These are phyloP conservation scores for Trametes cingulata DNA, from an alignment of 768 basidiomycete species.

Conservation along the genomic window DNA sequence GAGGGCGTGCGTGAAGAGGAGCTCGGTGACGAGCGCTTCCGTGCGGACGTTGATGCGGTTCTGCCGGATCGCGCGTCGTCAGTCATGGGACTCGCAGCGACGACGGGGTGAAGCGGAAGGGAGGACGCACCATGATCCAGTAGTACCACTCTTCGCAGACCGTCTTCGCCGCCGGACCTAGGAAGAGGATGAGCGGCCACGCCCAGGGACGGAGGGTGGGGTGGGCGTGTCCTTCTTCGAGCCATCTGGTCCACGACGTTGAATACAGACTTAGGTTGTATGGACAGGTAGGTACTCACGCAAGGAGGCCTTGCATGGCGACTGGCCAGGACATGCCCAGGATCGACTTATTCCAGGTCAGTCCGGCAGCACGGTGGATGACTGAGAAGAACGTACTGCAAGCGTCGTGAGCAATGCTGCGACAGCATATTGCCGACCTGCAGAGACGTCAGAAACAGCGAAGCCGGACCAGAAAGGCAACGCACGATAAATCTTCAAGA, in stretches of 20 bases:
- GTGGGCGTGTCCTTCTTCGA: constrained; percentile 51
- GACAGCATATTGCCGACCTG: constrained; percentile 18
- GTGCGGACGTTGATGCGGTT: neutral
- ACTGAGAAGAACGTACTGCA: constrained; percentile 6
- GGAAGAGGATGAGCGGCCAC: constrained; percentile 57
- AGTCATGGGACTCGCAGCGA: neutral
- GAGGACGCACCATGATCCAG: constrained; percentile 34
- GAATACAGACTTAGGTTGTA: neutral
- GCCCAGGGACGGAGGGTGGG: constrained; percentile 63
- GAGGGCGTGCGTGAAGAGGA: constrained; percentile 52
- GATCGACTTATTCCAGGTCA: neutral
- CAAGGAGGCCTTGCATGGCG: constrained; percentile 35
- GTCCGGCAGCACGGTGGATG: no score
- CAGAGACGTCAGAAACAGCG: no score
- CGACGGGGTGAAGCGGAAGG: neutral
- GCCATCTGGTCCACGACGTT: no score
- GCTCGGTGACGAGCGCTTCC: constrained; percentile 16
- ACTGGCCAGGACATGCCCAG: constrained; percentile 30
- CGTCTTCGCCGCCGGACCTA: constrained; percentile 46
- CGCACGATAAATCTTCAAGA: constrained; percentile 26
- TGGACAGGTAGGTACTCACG: constrained; percentile 13
- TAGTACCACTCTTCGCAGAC: constrained; percentile 56
- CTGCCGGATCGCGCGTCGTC: neutral
- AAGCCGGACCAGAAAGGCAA: neutral
- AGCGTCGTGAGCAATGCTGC: constrained; percentile 8